Conservation (phyloP, 768 basidiomycete genomes). For the Amanita jacksonii region DNA sequence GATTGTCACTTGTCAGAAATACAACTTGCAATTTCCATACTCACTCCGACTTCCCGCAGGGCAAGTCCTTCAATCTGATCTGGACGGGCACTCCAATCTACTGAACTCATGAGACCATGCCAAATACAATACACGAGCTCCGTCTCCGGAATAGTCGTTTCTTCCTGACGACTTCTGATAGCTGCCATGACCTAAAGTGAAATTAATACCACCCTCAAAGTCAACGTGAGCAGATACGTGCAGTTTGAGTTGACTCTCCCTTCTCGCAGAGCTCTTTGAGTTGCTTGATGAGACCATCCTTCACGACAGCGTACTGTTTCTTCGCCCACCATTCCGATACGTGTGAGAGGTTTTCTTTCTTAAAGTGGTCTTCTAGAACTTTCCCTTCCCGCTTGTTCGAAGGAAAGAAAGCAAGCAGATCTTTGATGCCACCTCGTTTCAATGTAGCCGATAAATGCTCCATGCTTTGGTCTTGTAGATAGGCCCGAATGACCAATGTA, state of each 20-base stretch:
- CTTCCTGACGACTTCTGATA: constrained; percentile 65
- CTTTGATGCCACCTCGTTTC: constrained; percentile 77
- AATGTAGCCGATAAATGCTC: constrained; percentile 81
- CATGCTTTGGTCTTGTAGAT: constrained; percentile 75
- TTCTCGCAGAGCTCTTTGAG: constrained; percentile 63
- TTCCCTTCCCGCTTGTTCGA: constrained; percentile 67
- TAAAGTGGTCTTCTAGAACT: constrained; percentile 80
- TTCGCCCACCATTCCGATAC: constrained; percentile 94
- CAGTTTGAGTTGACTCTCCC: constrained; percentile 61
- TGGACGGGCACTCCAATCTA: constrained; percentile 84
- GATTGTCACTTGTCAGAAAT: background rate
- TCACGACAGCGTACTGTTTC: constrained; percentile 75
- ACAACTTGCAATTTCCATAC: constrained; percentile 18
- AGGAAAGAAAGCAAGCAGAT: constrained; percentile 84
- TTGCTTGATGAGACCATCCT: constrained; percentile 62
- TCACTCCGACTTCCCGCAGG: constrained; percentile 79
- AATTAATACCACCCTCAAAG: constrained; percentile 9
- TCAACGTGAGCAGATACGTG: constrained; percentile 23
- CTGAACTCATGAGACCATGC: constrained; percentile 79
- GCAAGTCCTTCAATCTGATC: constrained; percentile 89
- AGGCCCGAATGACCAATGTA: constrained; percentile 72
- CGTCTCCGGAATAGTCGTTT: constrained; percentile 72
- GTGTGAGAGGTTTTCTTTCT: constrained; percentile 61
- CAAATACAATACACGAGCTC: constrained; percentile 88
- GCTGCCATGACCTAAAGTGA: constrained; percentile 59